Evolutionary conservation across 345 rosid genomes (phyloP).

Genomic region (Camelina hispida): DNA sequence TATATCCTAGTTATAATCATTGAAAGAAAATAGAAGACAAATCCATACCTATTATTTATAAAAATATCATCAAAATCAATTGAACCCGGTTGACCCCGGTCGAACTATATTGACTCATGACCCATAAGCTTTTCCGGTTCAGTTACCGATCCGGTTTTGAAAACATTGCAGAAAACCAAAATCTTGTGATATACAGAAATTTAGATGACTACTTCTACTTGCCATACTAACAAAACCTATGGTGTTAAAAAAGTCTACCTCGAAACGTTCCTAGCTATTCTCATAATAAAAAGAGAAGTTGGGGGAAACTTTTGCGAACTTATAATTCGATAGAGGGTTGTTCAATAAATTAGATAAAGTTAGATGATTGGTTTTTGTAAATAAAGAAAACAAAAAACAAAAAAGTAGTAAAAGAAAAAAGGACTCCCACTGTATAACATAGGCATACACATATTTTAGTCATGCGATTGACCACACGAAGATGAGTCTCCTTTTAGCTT

Average conservation of each 20-base stretch:
- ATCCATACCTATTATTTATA: too few species aligned
- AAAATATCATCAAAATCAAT: too few species aligned
- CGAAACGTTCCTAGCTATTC: conserved; percentile 55
- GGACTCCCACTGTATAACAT: too few species aligned
- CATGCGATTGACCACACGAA: conserved; percentile 34
- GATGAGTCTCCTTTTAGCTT: conserved; percentile 23
- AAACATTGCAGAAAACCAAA: conserved; percentile 3
- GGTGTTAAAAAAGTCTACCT: conserved; percentile 55
- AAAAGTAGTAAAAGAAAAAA: conserved; percentile 8
- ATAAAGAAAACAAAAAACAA: neutral
- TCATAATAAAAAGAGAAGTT: neutral
- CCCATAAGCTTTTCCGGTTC: too few species aligned
- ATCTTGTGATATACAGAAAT: conserved; percentile 1
- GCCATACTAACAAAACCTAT: neutral
- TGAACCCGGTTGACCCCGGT: too few species aligned
- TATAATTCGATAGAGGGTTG: neutral
- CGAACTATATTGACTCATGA: too few species aligned
- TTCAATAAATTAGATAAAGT: neutral
- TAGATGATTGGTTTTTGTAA: neutral
- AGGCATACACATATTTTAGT: conserved; percentile 19
- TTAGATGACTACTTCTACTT: neutral
- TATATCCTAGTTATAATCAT: too few species aligned
- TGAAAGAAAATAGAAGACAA: too few species aligned
- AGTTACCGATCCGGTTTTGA: too few species aligned
- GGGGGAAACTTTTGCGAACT: neutral